These are phyloP conservation scores for Solanum etuberosum DNA, from an alignment of 257 asterid species.

Conservation along the genomic window DNA sequence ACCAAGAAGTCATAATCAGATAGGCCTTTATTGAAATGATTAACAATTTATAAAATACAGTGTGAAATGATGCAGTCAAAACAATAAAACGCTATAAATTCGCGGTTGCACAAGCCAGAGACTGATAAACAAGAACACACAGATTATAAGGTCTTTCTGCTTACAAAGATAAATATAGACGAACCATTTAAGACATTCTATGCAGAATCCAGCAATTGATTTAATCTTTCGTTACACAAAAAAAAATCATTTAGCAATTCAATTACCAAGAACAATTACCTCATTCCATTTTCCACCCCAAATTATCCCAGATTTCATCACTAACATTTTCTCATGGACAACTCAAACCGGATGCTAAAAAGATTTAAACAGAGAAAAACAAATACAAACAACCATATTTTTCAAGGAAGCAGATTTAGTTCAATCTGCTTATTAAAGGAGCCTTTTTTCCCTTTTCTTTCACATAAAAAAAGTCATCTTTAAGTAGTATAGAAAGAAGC, in stretches of 20 bases:
- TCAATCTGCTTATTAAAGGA: not conserved
- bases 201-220: not conserved
- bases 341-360: not conserved
- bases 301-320: not conserved
- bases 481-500: not conserved
- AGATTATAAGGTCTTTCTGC: not conserved
- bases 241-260: not conserved
- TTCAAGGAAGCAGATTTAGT: not conserved
- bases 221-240: not conserved
- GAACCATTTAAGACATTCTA: not conserved
- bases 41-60: not conserved
- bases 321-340: not conserved
- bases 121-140: not conserved
- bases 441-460: not conserved
- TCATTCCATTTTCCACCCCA: not conserved
- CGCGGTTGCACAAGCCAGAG: not conserved
- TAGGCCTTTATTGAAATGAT: not conserved
- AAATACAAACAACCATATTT: not conserved
- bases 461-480: not conserved
- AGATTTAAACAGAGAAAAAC: not conserved
- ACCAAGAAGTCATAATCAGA: slow-evolving; percentile 10
- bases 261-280: not conserved
- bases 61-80: not conserved
- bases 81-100: not conserved
- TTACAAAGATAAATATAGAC: not conserved